A percentile compares a stretch with the other conserved stretches of the same genome.
Conservation (phyloP, 805 yeast species). For the Teunomyces atbi region DNA sequence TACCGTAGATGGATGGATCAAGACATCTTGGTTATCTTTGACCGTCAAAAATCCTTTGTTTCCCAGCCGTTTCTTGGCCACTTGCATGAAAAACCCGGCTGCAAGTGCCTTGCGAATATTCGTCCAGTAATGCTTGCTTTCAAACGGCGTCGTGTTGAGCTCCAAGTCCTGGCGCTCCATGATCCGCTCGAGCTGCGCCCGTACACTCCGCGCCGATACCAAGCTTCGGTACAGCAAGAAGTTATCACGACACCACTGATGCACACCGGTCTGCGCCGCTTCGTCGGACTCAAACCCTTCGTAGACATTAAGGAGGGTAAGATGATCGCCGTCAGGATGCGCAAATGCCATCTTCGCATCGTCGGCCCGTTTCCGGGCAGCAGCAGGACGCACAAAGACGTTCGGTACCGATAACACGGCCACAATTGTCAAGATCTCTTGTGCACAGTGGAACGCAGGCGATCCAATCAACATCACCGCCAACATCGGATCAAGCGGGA, state of each 20-base stretch:
- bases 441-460: constrained; percentile 80
- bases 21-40: constrained; percentile 93
- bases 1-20: constrained; percentile 91
- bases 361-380: constrained; percentile 85
- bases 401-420: constrained; percentile 91
- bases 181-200: constrained; percentile 76
- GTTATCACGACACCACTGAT: constrained; percentile 90
- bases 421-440: constrained; percentile 83
- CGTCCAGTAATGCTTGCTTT: constrained; percentile 61
- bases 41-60: constrained; percentile 83
- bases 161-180: constrained; percentile 82
- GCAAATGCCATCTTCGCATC: constrained; percentile 85
- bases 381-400: constrained; percentile 90
- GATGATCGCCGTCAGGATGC: constrained; percentile 93
- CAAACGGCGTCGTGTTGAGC: constrained; percentile 61
- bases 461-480: constrained; percentile 92
- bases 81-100: constrained; percentile 98
- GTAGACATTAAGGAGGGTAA: constrained; percentile 84
- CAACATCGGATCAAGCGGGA: constrained; percentile 93
- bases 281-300: constrained; percentile 79
- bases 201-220: constrained; percentile 80
- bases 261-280: constrained; percentile 61
- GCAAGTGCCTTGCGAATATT: constrained; percentile 83
- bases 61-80: constrained; percentile 83
- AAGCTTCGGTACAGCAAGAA: constrained; percentile 82